Conservation (phyloP, 352 stramenopile species). For the Phytophthora foliorum region DNA sequence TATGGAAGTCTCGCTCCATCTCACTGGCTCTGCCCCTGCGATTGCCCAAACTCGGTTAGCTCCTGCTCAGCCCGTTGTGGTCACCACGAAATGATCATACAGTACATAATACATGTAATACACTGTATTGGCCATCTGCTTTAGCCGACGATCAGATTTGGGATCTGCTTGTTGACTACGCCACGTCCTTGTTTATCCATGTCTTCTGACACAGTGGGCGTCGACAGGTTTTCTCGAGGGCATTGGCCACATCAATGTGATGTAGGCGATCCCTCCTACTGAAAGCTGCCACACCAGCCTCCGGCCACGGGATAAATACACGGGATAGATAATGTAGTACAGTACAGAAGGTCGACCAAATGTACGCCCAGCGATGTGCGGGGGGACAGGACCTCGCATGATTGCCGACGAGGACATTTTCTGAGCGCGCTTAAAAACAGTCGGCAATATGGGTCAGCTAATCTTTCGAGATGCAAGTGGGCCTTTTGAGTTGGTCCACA, state of each 20-base stretch:
- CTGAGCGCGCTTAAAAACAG: constrained; percentile 6
- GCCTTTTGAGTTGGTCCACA: too few species aligned
- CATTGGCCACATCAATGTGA: constrained; percentile 23
- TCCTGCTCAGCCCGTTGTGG: constrained; percentile 11
- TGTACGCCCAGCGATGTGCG: constrained; percentile 3
- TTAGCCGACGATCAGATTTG: constrained; percentile 13
- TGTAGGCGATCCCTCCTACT: not conserved
- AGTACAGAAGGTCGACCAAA: constrained; percentile 1
- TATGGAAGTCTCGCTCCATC: constrained; percentile 17
- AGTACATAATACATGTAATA: too few species aligned
- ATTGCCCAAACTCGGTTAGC: constrained; percentile 25
- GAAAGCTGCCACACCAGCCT: constrained; percentile 16
- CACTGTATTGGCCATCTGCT: constrained; percentile 11
- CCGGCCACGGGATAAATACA: constrained; percentile 24
- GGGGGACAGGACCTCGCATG: not conserved
- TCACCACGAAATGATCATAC: constrained; percentile 15
- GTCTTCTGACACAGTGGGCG: constrained; percentile 26
- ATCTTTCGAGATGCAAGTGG: constrained; percentile 3
- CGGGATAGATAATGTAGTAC: too few species aligned
- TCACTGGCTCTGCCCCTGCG: constrained; percentile 21
- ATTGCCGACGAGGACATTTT: constrained; percentile 4
- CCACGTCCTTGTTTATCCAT: constrained; percentile 25
- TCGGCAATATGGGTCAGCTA: constrained; percentile 14
- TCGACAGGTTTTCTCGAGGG: constrained; percentile 17
- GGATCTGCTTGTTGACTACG: constrained; percentile 27